Base-by-base conservation (phyloP, 2,329 filamentous ascomycete species). In the Graphiopsis chlorocephala region DNA sequence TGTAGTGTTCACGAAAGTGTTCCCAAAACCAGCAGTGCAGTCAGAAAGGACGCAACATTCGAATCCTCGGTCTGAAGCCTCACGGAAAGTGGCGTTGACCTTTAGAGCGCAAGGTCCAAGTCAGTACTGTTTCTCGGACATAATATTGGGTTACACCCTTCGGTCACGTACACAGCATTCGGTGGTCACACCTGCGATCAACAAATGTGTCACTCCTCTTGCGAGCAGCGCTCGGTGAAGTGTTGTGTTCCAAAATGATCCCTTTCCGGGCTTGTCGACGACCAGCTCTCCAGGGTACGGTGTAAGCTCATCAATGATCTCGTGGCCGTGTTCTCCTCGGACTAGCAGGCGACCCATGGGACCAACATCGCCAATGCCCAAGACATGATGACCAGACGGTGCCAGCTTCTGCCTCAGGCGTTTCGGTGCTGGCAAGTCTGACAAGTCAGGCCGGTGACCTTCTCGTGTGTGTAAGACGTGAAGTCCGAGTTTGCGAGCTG, bases 321-420 rank as follows among this genome's bases (percentile, higher is more conserved):
- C 85, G 70, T 87, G 85, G 0, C 86, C 86, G 25, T 76, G 70
- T 69, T 87, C 83, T 0, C 86, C 86, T 23, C 85, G 82, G 26
- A 88, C 77, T 4, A 88, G 75, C 2, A 88, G 78, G n/a, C 83
- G 81, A 0, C 86, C 86, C 52, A 87, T 73, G 1, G 85, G 85
- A 0, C 86, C 85, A 15, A 67, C 74, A 12, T 81, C 79, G 3
- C 80, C 82, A 53, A 87, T 86, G 0, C 82, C 82, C n/a, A 84
- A 69, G 29, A 38, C 23, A 25, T 56, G 53, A 33, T 38, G 53
- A 8, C 80, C 78, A 0, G 79, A 78, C 4, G 78, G 68, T 67
- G 85, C 85, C 64, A 86, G 83, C 14, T 77, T 77, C 47, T 82
- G 85, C 3, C 86, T 81, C 58, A 80, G 82, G 1, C 72, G 73